Base-by-base conservation (phyloP, 163 green algal species). In the Chloromonas sp. region DNA sequence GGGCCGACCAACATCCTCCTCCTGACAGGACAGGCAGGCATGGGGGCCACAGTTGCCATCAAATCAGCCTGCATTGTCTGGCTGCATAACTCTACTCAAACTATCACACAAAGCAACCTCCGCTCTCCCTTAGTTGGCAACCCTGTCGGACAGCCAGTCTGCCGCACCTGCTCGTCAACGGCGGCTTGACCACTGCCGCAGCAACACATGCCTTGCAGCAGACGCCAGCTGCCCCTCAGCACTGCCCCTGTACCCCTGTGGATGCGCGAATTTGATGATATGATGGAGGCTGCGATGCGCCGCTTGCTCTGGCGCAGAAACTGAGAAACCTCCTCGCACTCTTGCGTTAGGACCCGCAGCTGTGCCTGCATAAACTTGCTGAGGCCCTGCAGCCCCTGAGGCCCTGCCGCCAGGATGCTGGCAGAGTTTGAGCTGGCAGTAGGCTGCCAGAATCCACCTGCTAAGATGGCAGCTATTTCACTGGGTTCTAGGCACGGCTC, bases 331-430 rank as follows among this genome's bases (percentile, higher is more conserved):
- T 82, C 79, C 60, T 82, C 79, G 14, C 59, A 59, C 79, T 82
- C 79, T 2, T 36, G 79, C 59, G 70, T 59, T 60, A 82, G 58
- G 3, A 3, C 14, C 59, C 60, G 79, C 79, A 82, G 58, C 14
- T 61, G 79, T 11, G 58, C 36, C 13, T 82, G 79, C 79, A 82
- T 82, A 15, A 82, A 82, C 36, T 70, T 61, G 79, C 59, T 71
- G 1, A 82, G 79, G 2, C 59, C 3, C 79, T 82, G 79, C 2
- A 57, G 59, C 59, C 79, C 3, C 3, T 82, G 59, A 36, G 60
- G 79, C 79, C 79, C 79, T 61, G 3, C 36, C 11, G 1, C 58
- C 79, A 61, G 59, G 59, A 2, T 59, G 1, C 2, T 60, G 59
- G 3, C 8, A n/a, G 59, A 59, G 1, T 36, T 1, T 60, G 3